Conservation (phyloP, 345 rosid species). For the Pistacia atlantica region DNA sequence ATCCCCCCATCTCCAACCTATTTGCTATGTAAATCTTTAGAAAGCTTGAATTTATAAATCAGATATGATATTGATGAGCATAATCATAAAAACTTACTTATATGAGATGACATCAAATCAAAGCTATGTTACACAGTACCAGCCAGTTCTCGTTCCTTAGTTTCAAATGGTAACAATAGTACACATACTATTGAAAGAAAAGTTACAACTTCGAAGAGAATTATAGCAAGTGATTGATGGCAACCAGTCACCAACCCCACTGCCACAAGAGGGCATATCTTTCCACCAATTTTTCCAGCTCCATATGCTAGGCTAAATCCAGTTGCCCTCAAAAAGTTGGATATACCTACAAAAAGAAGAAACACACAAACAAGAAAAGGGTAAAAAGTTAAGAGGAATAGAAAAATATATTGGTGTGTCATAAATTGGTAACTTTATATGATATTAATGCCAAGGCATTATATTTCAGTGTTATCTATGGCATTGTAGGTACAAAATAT, state of each 20-base stretch:
- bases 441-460: no score
- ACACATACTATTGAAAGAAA: constrained; percentile 41
- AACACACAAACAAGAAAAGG: background rate
- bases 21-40: no score
- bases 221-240: constrained; percentile 47
- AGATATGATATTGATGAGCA: background rate
- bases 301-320: constrained; percentile 58
- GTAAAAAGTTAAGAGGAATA: no score
- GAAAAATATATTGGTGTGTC: no score
- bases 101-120: no score
- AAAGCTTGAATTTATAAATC: no score
- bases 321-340: constrained; percentile 62
- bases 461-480: no score
- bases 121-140: constrained; percentile 16
- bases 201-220: constrained; percentile 41
- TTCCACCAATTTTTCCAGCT: constrained; percentile 64
- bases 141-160: constrained; percentile 47
- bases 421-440: no score
- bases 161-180: constrained; percentile 50
- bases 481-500: no score
- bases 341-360: constrained; percentile 35
- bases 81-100: background rate
- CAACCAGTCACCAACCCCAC: constrained; percentile 20
- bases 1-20: no score
- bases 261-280: constrained; percentile 57